phyloP scores from a whole-genome alignment of 805 yeast species.

The Lachancea lanzarotensis region DNA sequence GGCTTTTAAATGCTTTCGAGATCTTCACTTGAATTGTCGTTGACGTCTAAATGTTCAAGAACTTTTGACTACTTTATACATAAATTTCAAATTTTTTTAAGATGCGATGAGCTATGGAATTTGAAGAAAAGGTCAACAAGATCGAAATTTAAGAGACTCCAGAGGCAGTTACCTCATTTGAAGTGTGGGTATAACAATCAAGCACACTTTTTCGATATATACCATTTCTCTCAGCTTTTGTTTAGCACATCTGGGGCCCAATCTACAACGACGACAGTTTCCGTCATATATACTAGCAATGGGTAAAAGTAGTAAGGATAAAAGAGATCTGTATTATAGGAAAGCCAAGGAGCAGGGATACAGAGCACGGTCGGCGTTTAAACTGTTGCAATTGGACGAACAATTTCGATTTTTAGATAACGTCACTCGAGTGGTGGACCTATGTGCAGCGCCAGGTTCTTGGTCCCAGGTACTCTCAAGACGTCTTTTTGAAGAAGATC shows the following conservation, averaged over 20 bases:
- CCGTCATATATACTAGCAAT: constrained; percentile 32
- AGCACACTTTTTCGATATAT: neutral
- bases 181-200: neutral
- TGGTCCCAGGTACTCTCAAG: constrained; percentile 94
- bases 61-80: neutral
- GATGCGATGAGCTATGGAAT: constrained; percentile 30
- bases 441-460: constrained; percentile 98
- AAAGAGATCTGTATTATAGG: constrained; percentile 85
- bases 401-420: constrained; percentile 76
- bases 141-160: neutral
- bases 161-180: neutral
- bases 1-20: no score
- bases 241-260: neutral
- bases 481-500: constrained; percentile 44
- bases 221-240: neutral
- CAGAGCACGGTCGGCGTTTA: constrained; percentile 96
- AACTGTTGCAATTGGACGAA: constrained; percentile 82
- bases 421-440: constrained; percentile 80
- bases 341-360: constrained; percentile 97
- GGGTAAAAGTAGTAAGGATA: constrained; percentile 95
- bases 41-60: neutral
- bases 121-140: neutral
- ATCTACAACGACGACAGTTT: neutral
- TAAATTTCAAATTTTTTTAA: constrained; percentile 40
- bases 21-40: neutral